Evolutionary conservation across 306 rosid species (phyloP).

Genomic region (Castanopsis chinensis): DNA sequence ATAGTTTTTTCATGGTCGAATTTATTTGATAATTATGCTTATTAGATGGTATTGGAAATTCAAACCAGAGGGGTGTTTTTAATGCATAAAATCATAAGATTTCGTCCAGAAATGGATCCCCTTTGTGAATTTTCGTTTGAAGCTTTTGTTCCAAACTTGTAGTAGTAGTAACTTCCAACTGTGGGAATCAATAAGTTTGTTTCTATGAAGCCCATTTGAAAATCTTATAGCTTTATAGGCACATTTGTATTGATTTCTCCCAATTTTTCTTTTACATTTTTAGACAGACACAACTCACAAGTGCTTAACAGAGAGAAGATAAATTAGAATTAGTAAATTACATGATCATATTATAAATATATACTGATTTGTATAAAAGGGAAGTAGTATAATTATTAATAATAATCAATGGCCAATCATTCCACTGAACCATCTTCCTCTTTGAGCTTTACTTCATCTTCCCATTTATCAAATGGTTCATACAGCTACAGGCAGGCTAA

Average conservation of each 20-base stretch:
- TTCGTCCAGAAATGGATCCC: background rate
- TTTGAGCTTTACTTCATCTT: constrained; percentile 80
- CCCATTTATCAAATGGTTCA: constrained; percentile 72
- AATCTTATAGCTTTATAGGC: background rate
- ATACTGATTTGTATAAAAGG: too few relatives aligned
- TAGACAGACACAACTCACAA: background rate
- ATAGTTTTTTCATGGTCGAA: background rate
- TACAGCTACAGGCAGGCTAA: constrained; percentile 40
- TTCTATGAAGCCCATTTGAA: background rate
- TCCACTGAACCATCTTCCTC: constrained; percentile 84
- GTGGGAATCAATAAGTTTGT: background rate
- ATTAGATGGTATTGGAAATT: constrained; percentile 40
- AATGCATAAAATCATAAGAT: background rate
- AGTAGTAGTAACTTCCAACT: background rate
- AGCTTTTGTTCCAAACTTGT: background rate
- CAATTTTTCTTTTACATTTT: constrained; percentile 13
- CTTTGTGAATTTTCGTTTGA: background rate
- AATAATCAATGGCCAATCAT: constrained; percentile 48
- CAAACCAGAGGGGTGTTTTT: background rate
- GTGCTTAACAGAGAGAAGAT: too few relatives aligned
- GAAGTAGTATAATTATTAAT: background rate
- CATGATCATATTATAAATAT: too few relatives aligned
- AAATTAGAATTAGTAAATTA: too few relatives aligned
- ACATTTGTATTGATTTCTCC: background rate
- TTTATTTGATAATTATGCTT: constrained; percentile 22